These are phyloP conservation scores for Trypanosoma conorhini DNA, from an alignment of 208 protist species.

Conservation along the genomic window DNA sequence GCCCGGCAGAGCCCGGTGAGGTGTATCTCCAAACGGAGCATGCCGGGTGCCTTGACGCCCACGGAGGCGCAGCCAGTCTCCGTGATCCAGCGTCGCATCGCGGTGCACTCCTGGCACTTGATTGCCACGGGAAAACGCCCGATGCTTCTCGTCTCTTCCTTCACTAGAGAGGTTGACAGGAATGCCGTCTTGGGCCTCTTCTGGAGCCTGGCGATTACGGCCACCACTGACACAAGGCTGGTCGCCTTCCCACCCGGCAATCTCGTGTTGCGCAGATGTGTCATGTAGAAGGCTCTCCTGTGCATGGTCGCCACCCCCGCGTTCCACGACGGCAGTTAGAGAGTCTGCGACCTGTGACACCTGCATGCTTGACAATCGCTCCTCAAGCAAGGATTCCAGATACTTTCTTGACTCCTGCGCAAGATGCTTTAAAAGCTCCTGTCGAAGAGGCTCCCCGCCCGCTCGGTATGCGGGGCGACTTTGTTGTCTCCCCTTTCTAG, in stretches of 20 bases:
- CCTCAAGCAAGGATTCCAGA: slow-evolving; percentile 69
- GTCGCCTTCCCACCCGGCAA: too few relatives aligned
- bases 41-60: neutral
- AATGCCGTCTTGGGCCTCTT: neutral
- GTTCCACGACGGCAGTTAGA: neutral
- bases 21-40: slow-evolving; percentile 19
- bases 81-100: slow-evolving; percentile 26
- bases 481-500: slow-evolving; percentile 25
- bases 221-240: neutral
- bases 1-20: neutral
- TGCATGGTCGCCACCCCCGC: neutral
- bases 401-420: slow-evolving; percentile 70
- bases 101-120: slow-evolving; percentile 4
- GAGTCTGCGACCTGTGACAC: neutral
- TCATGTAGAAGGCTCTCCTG: neutral
- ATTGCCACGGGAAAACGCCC: neutral
- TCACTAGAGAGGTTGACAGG: neutral
- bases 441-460: slow-evolving; percentile 35
- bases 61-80: slow-evolving; percentile 26
- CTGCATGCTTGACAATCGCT: slow-evolving; percentile 52
- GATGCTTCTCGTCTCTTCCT: neutral
- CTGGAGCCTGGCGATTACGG: neutral
- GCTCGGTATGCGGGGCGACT: slow-evolving; percentile 22
- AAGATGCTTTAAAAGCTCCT: slow-evolving; percentile 54
- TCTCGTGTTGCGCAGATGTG: neutral